Evolutionary conservation across 148 eudicot species (phyloP).

Genomic region (Beta vulgaris): DNA sequence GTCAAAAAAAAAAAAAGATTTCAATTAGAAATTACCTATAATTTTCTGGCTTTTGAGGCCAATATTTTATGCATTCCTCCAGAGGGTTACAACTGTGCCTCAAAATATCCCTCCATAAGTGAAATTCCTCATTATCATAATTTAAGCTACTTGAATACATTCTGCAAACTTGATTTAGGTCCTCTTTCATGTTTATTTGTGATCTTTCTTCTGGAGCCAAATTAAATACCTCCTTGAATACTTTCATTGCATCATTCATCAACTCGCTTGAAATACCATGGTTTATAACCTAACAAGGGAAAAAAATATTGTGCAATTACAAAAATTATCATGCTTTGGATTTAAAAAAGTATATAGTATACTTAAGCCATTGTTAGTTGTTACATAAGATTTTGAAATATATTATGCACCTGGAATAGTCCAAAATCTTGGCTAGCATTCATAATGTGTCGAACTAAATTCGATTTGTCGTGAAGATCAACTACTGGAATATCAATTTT

Average conservation of each 20-base stretch:
- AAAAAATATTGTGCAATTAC: too few species aligned
- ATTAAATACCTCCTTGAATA: conserved; percentile 16
- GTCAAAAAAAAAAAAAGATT: too few species aligned
- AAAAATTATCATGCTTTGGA: not conserved
- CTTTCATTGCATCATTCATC: conserved; percentile 10
- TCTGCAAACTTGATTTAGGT: conserved; percentile 6
- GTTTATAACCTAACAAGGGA: conserved; percentile 13
- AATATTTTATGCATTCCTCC: conserved; percentile 21
- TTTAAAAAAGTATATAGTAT: not conserved
- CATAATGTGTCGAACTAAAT: not conserved
- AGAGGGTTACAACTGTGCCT: conserved; percentile 27
- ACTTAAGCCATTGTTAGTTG: not conserved
- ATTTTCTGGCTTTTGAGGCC: conserved; percentile 23
- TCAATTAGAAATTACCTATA: too few species aligned
- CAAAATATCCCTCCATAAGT: conserved; percentile 28
- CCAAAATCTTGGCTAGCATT: conserved; percentile 19
- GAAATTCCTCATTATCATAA: conserved; percentile 14
- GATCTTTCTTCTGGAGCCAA: conserved; percentile 15
- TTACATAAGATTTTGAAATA: not conserved
- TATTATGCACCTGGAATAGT: conserved; percentile 17
- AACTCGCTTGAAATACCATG: conserved; percentile 5
- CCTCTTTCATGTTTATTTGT: conserved; percentile 19
- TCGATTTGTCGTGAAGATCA: conserved; percentile 18
- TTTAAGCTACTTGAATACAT: conserved; percentile 22
- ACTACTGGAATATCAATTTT: conserved; percentile 17